Evolutionary conservation across 805 yeast genomes (phyloP), one percentile per base, ranked within the genome.

Genomic region (Candida oleophila): DNA sequence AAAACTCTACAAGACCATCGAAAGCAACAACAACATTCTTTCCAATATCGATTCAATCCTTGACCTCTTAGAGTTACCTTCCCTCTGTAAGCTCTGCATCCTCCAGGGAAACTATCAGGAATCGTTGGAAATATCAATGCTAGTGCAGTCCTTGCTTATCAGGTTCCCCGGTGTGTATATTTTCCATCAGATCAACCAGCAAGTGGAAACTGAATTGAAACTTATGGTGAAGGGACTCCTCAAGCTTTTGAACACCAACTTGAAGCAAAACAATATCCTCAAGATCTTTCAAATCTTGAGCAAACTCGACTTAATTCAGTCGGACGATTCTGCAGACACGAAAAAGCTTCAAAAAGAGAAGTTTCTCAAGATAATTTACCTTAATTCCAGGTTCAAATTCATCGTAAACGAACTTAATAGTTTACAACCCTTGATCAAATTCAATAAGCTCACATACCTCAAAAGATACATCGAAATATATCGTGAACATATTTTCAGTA

Each of bases 71-170:
- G 96, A 89, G 58, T 68, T 94, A 30, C 97, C 99, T 1, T 77
- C 95, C 1, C 63, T 92, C 41, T 83, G 92, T 30, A 77, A 83
- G 41, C 82, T 91, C n/a, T 89, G 97, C 64, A 88, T 91, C 9
- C 74, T 81, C 41, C 85, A 86, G 41, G 96, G 96, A 0, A 87
- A 87, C 57, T 94, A 91, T 60, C 86, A 89, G 30, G 96, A 90
- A 57, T 90, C 97, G 8, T 76, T 92, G 32, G 96, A 92, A 61
- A 78, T 92, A 12, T 85, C 90, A 11, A 77, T 86, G 25, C 82
- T 87, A 56, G 82, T 87, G 0, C 77, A 84, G 51, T 75, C 95
- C 45, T 69, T 94, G 20, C 70, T 77, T 0, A 79, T 83, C 15
- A 73, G 95, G 48, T 91, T 85, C 62, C 88, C 90, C 5, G 76